Conservation (phyloP, 1,284 basidiomycete genomes). For the Erythrobasidium hasegawianum region DNA sequence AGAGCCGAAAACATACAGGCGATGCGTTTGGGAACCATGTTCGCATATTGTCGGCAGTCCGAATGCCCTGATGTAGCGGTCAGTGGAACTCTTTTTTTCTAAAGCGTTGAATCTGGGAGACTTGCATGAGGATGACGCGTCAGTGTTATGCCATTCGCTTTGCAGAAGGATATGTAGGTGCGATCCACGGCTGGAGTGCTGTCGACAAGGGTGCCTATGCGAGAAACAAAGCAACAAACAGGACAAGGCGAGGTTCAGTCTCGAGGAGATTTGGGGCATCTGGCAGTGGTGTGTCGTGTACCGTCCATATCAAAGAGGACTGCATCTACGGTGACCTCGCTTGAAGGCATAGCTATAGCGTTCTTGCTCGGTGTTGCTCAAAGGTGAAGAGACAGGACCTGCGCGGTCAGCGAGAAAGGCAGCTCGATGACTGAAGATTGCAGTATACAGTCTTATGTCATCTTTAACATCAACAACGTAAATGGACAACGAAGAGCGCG, state of each 20-base stretch:
- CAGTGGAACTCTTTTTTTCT: not conserved
- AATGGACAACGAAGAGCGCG: too few relatives aligned
- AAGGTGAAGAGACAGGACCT: not conserved
- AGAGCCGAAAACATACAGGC: not conserved
- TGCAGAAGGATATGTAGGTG: slow-evolving; percentile 13
- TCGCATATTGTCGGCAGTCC: slow-evolving; percentile 21
- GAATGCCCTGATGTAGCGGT: slow-evolving; percentile 5
- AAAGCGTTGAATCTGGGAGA: not conserved
- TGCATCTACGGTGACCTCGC: slow-evolving; percentile 19
- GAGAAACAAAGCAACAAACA: not conserved
- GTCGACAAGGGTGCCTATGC: slow-evolving; percentile 31
- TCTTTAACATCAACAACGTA: too few relatives aligned
- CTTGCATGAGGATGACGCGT: slow-evolving; percentile 26
- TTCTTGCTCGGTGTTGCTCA: too few relatives aligned
- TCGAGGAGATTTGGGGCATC: not conserved
- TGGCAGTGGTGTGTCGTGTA: not conserved
- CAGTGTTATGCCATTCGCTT: slow-evolving; percentile 5
- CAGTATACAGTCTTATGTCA: too few relatives aligned
- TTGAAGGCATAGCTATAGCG: too few relatives aligned
- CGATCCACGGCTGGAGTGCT: slow-evolving; percentile 32
- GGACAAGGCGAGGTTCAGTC: not conserved
- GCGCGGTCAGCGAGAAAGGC: too few relatives aligned
- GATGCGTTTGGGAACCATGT: slow-evolving; percentile 16
- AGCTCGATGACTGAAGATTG: too few relatives aligned
- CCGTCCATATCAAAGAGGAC: slow-evolving; percentile 38